Percentiles rank a stretch among this genome's conserved stretches.
Evolutionary conservation across 257 asterid genomes (phyloP).

Genomic region (Capsicum baccatum): DNA sequence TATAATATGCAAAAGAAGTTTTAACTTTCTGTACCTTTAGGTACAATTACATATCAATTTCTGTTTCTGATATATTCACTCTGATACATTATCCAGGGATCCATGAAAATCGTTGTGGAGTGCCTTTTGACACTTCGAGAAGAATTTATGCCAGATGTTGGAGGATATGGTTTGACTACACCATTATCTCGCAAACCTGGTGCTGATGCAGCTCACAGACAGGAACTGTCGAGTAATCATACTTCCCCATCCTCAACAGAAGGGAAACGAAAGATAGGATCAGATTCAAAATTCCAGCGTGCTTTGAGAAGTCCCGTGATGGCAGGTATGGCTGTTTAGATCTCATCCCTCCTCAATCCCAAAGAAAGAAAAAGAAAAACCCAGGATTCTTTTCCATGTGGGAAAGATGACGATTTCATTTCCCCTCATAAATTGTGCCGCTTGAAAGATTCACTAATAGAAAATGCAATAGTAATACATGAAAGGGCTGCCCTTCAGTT

Average conservation of each 20-base stretch:
- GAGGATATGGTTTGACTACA: conserved; percentile 37
- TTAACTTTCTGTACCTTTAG: neutral
- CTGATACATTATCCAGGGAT: conserved; percentile 56
- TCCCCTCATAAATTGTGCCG: neutral
- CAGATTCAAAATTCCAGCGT: conserved; percentile 52
- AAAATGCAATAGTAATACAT: neutral
- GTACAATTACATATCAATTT: neutral
- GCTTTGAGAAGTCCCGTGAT: conserved; percentile 52
- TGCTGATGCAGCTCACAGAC: conserved; percentile 44
- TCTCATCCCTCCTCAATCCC: neutral
- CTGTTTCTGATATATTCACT: conserved; percentile 1
- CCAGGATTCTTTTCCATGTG: neutral
- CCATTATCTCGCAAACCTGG: conserved; percentile 33
- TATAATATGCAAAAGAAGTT: neutral
- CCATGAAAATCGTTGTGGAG: conserved; percentile 72
- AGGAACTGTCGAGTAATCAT: conserved; percentile 40
- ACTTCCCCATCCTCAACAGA: conserved; percentile 62
- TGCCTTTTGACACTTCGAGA: conserved; percentile 71
- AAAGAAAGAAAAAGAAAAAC: neutral
- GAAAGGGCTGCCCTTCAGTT: neutral
- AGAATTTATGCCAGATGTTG: conserved; percentile 50
- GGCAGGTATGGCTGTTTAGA: conserved; percentile 49
- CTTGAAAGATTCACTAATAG: neutral
- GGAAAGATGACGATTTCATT: neutral
- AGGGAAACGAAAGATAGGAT: conserved; percentile 47